Conservation (phyloP, 305 asterid genomes). For the Fraxinus albicans region DNA sequence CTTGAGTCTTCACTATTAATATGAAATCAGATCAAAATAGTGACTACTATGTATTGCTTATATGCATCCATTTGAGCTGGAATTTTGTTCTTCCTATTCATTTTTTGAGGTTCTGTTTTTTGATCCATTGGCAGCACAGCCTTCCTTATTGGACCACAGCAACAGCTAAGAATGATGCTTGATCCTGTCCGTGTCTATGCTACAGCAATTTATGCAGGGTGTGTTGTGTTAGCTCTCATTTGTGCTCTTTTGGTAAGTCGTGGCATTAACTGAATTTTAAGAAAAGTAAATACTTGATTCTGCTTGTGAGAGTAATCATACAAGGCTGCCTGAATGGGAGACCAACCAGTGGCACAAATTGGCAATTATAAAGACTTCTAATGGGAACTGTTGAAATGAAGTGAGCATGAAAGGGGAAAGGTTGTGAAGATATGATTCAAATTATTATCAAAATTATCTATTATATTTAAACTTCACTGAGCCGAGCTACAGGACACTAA, state of each 20-base stretch:
- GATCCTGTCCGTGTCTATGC: conserved; percentile 80
- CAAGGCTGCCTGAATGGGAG: not conserved
- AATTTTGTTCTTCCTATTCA: conserved; percentile 13
- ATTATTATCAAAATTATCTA: not conserved
- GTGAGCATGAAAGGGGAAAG: not conserved
- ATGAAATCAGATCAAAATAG: not conserved
- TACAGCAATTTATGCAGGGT: conserved; percentile 63
- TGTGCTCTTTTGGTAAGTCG: conserved; percentile 84
- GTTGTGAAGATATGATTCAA: not conserved
- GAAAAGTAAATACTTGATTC: not conserved
- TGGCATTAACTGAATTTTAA: conserved; percentile 9
- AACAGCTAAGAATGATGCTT: conserved; percentile 82
- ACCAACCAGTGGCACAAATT: not conserved
- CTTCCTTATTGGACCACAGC: conserved; percentile 74
- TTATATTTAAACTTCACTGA: not conserved
- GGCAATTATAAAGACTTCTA: not conserved
- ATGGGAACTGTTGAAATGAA: not conserved
- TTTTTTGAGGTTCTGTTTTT: conserved; percentile 34
- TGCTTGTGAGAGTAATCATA: not conserved
- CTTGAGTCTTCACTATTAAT: not conserved
- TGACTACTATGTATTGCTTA: not conserved
- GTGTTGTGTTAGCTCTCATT: conserved; percentile 76
- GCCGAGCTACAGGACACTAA: not conserved
- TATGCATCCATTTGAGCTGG: not conserved
- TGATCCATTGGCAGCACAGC: conserved; percentile 79